Evolutionary conservation across 2,329 filamentous ascomycete genomes (phyloP), one percentile per base, ranked within the genome.

Genomic region (Botrytis paeoniae): DNA sequence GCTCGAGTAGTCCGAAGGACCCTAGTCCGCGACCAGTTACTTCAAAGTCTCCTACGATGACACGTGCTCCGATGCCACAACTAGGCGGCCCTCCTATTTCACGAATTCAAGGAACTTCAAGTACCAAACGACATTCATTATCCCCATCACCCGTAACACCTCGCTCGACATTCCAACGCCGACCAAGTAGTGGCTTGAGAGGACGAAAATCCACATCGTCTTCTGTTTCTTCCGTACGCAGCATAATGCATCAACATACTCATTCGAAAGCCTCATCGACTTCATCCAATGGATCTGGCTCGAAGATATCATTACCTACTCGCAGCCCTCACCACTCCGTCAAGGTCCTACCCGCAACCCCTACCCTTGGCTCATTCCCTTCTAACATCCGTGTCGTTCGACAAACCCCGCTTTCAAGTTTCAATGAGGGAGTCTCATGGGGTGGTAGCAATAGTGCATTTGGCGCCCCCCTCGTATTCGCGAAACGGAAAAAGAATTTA

Each of bases 131-230:
- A 25, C 92, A 94, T 74, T 97, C 94, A 0, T 84, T 97, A 16
- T 97, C 94, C 0, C 96, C 96, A 0, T 92, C 91, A 4, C 95
- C 96, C 0, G 82, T 98, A 59, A 98, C 96, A 0, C 95, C 96
- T 5, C 92, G 94, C 57, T 94, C 93, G 8, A 93, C 93, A 0
- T 92, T 97, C 78, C 68, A 63, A 29, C 90, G 96, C 18, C 92
- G 94, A 51, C 90, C 93, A 3, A 97, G 94, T 8, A 89, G 88
- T 61, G 95, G 95, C 43, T 87, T 98, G 62, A 89, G 95, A 41
- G 95, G 96, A 54, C 90, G 96, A 74, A 98, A 98, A 81, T 98
- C 95, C 0, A 99, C 96, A 0, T 98, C 94, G 0, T 97, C 94
- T 0, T 98, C 95, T 0, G 91, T 99, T 25, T 98, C 94, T 0